Evolutionary conservation across 805 yeast species (phyloP), one percentile per base, ranked within the genome.

Genomic region (Candida xyloterini): DNA sequence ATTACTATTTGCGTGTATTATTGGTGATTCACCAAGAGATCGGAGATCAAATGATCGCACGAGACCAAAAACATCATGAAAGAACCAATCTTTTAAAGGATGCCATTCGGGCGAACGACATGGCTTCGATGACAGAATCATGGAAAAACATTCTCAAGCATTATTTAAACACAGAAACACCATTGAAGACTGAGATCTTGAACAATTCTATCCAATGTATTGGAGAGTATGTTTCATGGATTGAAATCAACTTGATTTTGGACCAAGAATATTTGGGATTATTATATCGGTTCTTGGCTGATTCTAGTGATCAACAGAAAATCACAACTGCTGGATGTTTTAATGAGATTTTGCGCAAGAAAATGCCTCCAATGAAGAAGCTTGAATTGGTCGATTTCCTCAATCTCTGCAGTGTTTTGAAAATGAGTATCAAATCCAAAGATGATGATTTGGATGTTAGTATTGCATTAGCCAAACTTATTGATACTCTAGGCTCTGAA

Each of bases 211-310:
- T 88, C 35, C 70, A 70, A 37, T 79, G 79, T 40, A 77, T 93
- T 40, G 97, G 97, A 9, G 78, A 79, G 10, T 93, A 84, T 74
- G 84, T 89, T 16, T 81, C 90, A 16, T 93, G 99, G 99, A 87
- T 90, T 59, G 95, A 87, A 58, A 80, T 90, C 45, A 70, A 81
- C 39, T 68, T 87, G 51, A 78, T 91, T 39, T 71, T 89, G 22
- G 78, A 77, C 35, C 71, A 74, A 24, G 75, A 75, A 15, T 80
- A 76, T 50, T 66, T 86, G 52, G 62, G 69, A 20, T 56, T 75
- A 26, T 72, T 88, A 33, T 81, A 78, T 53, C 74, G 72, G 43
- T 81, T 74, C 53, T 68, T 88, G 47, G 54, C 53, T 10, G 40
- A 43, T 10, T 38, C 47, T 7, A 46, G 54, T 27, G 71, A 70